Conservation (phyloP, 2,329 filamentous ascomycete genomes). For the Aschersonia sp. region DNA sequence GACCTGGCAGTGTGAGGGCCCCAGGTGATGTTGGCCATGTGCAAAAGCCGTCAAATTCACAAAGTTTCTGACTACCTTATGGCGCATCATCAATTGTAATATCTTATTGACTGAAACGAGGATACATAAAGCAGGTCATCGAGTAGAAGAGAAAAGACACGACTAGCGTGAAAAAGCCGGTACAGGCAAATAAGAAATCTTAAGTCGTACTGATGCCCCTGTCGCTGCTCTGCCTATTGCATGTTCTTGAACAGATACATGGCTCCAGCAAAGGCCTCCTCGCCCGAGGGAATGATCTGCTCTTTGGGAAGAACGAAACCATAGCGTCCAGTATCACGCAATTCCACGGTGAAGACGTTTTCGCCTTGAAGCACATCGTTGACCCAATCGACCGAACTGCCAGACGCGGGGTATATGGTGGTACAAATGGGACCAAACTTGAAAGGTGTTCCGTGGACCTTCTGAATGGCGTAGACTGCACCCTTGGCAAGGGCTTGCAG, state of each 20-base stretch:
- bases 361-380: slow-evolving; percentile 26
- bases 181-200: too few relatives aligned
- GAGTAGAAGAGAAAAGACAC: too few relatives aligned
- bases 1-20: too few relatives aligned
- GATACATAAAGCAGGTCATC: too few relatives aligned
- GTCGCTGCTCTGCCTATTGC: slow-evolving; percentile 9
- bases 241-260: slow-evolving; percentile 41
- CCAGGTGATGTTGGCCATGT: too few relatives aligned
- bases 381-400: slow-evolving; percentile 30
- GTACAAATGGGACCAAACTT: slow-evolving; percentile 38
- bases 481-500: slow-evolving; percentile 33
- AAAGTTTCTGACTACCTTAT: too few relatives aligned
- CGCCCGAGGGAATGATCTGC: slow-evolving; percentile 27
- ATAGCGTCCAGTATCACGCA: slow-evolving; percentile 19
- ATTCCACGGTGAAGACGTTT: slow-evolving; percentile 24
- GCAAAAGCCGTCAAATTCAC: too few relatives aligned
- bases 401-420: slow-evolving; percentile 44
- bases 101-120: too few relatives aligned
- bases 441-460: slow-evolving; percentile 23
- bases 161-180: too few relatives aligned
- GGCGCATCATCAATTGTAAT: too few relatives aligned
- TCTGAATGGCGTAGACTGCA: slow-evolving; percentile 33
- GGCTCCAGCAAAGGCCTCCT: slow-evolving; percentile 33
- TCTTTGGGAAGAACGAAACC: slow-evolving; percentile 27
- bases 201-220: too few relatives aligned